phyloP scores from a whole-genome alignment of 805 yeast species.

The Candida awuae region DNA sequence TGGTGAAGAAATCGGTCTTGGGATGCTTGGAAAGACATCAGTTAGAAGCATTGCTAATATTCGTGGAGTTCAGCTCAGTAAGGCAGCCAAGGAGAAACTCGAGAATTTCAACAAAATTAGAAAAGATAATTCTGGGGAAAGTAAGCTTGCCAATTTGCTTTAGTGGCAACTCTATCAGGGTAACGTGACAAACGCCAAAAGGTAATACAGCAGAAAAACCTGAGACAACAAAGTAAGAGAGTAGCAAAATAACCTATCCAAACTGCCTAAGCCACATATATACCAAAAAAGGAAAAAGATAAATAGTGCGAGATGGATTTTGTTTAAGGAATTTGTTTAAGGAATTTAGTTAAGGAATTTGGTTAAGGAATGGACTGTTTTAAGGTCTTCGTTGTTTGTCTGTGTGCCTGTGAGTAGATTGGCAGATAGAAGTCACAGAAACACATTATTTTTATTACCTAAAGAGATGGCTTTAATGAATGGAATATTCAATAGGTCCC shows the following conservation, averaged over 20 bases:
- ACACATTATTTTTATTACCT: background rate
- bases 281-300: conserved; percentile 8
- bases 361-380: too few relatives aligned
- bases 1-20: conserved; percentile 80
- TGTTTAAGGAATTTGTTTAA: too few relatives aligned
- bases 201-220: too few relatives aligned
- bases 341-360: too few relatives aligned
- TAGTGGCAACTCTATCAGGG: too few relatives aligned
- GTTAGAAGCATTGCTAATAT: conserved; percentile 15
- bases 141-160: conserved; percentile 1
- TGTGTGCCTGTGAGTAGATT: background rate
- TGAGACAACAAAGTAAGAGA: too few relatives aligned
- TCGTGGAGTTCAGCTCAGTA: conserved; percentile 10
- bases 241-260: too few relatives aligned
- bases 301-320: conserved; percentile 7
- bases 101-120: conserved; percentile 4
- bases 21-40: conserved; percentile 45
- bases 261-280: too few relatives aligned
- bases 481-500: conserved; percentile 24
- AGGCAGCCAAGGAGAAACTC: conserved; percentile 11
- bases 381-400: background rate
- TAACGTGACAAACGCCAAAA: too few relatives aligned
- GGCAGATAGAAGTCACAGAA: background rate
- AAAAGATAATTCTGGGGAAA: conserved; percentile 3
- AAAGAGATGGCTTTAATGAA: conserved; percentile 21